Evolutionary conservation across 129 eudicot species (phyloP), one percentile per base, ranked within the genome.

Genomic region (Rutidosis leptorrhynchoides): DNA sequence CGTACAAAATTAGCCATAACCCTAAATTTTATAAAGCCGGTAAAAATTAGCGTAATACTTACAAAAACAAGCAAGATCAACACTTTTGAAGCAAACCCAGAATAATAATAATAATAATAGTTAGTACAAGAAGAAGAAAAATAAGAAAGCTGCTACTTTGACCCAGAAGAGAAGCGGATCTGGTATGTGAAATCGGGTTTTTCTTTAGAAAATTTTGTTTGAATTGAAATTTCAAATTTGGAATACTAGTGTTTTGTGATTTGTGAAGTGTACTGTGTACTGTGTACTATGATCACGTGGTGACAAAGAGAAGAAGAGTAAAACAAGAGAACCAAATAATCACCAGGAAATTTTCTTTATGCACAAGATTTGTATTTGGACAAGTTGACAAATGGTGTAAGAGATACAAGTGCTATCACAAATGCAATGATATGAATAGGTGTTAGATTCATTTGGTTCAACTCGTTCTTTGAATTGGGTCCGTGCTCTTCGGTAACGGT

Each of bases 231-330:
- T 63, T 64, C 76, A 62, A 51, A 30, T 7, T 2, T 29, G 46
- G 21, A 40, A 37, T 65, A 42, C 56, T 42, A 17, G 60, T 54
- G 29, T 54, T 17, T 49, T 49, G 9, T 17, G 24, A 20, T 11
- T 24, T 11, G n/a, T n/a, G n/a, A 29, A 54, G 37, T 5, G 75
- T 59, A 58, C 52, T 59, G 14, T 22, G n/a, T n/a, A n/a, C n/a
- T n/a, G 37, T 5, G 75, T 59, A 58, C 52, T 59, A 8, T 22
- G 67, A 62, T 77, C 82, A 78, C 82, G 82, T 65, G 78, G 70
- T 30, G 65, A 11, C 68, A 45, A 35, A 8, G 53, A 52, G 64
- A n/a, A 51, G 21, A 54, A 61, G n/a, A 40, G 46, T 37, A 37
- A 37, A 37, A 37, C 45, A 37, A 69, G 62, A 51, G n/a, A n/a